Conservation (phyloP, 2,329 filamentous ascomycete species). For the Ambrosiella beaveri region DNA sequence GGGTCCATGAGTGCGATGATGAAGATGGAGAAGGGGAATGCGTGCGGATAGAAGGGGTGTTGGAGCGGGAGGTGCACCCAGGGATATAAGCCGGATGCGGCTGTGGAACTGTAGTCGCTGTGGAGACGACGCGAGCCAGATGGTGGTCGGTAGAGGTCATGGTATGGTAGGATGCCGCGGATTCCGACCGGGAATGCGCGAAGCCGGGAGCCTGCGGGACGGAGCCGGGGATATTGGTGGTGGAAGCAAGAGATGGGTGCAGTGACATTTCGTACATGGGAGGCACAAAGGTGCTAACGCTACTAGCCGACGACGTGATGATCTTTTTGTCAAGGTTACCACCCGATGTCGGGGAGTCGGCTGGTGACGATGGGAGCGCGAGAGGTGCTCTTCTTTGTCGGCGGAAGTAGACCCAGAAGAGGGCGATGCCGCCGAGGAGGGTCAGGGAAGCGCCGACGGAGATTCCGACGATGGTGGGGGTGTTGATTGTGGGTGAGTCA, state of each 20-base stretch:
- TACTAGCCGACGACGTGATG: neutral
- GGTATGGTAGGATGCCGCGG: constrained; percentile 16
- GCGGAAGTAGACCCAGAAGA: constrained; percentile 33
- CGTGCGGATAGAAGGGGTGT: constrained; percentile 6
- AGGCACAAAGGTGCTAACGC: neutral
- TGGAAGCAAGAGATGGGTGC: constrained; percentile 4
- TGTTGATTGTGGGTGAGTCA: constrained; percentile 23
- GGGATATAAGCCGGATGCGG: constrained; percentile 29
- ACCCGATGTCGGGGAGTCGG: neutral
- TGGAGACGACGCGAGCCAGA: constrained; percentile 12
- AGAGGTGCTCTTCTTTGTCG: constrained; percentile 20
- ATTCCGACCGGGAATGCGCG: neutral
- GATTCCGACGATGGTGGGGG: constrained; percentile 37
- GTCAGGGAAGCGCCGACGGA: constrained; percentile 28
- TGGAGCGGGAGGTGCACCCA: constrained; percentile 19
- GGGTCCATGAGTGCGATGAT: constrained; percentile 4
- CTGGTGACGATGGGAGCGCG: constrained; percentile 8
- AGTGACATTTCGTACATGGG: constrained; percentile 1
- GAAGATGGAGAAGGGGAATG: constrained; percentile 11
- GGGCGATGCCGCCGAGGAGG: constrained; percentile 24
- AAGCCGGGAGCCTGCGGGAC: neutral
- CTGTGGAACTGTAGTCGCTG: constrained; percentile 21
- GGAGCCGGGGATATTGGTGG: constrained; percentile 14
- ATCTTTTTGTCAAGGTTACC: neutral
- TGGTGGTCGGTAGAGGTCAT: constrained; percentile 25